Evolutionary conservation across 306 rosid genomes (phyloP).

Genomic region (Medicago lupulina): DNA sequence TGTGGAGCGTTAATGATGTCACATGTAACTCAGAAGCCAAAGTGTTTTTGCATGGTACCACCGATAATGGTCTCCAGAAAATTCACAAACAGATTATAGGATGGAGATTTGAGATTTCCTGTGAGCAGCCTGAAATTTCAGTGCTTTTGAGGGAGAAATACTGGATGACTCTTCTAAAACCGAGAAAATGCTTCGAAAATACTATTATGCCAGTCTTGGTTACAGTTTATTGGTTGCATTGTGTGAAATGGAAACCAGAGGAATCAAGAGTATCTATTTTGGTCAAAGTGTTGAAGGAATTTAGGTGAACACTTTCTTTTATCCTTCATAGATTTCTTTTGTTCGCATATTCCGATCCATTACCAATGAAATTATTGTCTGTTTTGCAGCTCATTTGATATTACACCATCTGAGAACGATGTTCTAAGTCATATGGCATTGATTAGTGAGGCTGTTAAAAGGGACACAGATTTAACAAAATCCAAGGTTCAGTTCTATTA

Average conservation of each 20-base stretch:
- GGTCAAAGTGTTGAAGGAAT: slow-evolving; percentile 44
- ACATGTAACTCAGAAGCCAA: slow-evolving; percentile 22
- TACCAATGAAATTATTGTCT: slow-evolving; percentile 32
- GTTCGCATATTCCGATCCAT: slow-evolving; percentile 21
- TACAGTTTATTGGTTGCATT: slow-evolving; percentile 65
- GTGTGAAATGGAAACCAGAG: slow-evolving; percentile 59
- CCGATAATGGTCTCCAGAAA: slow-evolving; percentile 50
- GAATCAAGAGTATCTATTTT: slow-evolving; percentile 46
- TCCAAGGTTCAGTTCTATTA: slow-evolving; percentile 52
- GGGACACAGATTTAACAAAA: slow-evolving; percentile 52
- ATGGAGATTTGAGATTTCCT: slow-evolving; percentile 65
- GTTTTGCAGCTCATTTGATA: slow-evolving; percentile 56
- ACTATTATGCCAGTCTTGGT: slow-evolving; percentile 53
- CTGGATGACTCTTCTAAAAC: slow-evolving; percentile 65
- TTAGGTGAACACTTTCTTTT: slow-evolving; percentile 49
- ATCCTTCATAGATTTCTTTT: slow-evolving; percentile 11
- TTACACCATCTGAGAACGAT: slow-evolving; percentile 53
- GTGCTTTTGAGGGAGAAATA: slow-evolving; percentile 56
- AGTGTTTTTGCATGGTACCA: slow-evolving; percentile 51
- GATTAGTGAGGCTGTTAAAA: slow-evolving; percentile 54
- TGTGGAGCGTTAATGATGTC: slow-evolving; percentile 51
- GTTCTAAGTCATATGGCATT: slow-evolving; percentile 45
- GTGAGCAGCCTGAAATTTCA: slow-evolving; percentile 53
- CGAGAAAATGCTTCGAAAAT: slow-evolving; percentile 54
- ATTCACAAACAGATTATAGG: slow-evolving; percentile 54